phyloP scores from a whole-genome alignment of 2,329 filamentous ascomycete genomes.

The Dothidotthia symphoricarpi region DNA sequence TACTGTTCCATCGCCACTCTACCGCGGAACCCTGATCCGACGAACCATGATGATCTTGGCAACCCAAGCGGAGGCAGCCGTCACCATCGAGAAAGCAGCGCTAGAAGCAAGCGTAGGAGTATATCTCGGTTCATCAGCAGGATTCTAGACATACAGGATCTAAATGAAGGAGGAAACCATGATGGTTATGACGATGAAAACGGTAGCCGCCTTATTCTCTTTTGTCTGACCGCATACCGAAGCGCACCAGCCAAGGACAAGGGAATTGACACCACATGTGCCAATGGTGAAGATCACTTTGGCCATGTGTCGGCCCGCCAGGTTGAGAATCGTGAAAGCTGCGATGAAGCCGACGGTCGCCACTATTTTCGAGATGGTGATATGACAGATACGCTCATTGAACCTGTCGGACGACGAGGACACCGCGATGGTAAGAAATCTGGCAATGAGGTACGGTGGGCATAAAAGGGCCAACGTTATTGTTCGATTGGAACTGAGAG shows the following conservation, averaged over 20 bases:
- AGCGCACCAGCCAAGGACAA: conserved; percentile 41
- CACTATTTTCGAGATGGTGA: conserved; percentile 40
- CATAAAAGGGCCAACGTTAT: conserved; percentile 27
- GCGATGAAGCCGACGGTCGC: conserved; percentile 42
- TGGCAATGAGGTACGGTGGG: conserved; percentile 47
- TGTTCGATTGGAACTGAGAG: conserved; percentile 25
- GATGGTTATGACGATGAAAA: conserved; percentile 45
- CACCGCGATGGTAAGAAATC: conserved; percentile 44
- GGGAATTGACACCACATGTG: conserved; percentile 9
- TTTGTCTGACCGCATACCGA: conserved; percentile 39
- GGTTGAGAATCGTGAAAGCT: conserved; percentile 25
- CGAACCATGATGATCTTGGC: no score
- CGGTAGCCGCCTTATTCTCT: conserved; percentile 39
- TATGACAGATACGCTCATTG: conserved; percentile 49
- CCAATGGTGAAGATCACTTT: conserved; percentile 15
- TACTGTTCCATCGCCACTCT: no score
- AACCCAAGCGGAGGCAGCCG: no score
- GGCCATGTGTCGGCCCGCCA: conserved; percentile 20
- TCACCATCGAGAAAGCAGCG: no score
- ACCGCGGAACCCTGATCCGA: no score
- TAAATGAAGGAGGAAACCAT: no score
- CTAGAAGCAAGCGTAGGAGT: no score
- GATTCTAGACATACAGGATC: no score
- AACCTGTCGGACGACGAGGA: conserved; percentile 49
- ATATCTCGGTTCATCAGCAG: no score